These are phyloP conservation scores for Volvox carteri DNA, from an alignment of 163 green algal species.

Conservation along the genomic window DNA sequence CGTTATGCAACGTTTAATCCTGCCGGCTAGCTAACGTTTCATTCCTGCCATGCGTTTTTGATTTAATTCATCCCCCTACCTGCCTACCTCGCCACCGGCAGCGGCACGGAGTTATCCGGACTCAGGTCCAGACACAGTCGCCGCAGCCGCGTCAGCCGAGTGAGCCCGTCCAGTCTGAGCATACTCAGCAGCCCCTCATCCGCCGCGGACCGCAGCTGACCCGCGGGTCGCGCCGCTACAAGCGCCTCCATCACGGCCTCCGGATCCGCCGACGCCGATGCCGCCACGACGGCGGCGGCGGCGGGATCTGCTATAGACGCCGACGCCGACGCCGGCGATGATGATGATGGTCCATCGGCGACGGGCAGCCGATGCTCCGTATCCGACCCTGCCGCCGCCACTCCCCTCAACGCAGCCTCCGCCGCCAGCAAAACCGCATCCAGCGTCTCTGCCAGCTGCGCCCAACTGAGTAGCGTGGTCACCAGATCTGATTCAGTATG, in stretches of 20 bases:
- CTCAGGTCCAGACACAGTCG: conserved; percentile 38
- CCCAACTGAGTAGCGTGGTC: background rate
- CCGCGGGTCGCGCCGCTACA: background rate
- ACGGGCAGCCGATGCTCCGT: too few species aligned
- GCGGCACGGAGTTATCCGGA: background rate
- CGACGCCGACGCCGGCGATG: background rate
- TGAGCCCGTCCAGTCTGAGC: background rate
- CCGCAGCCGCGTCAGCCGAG: conserved; percentile 16
- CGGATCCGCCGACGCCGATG: background rate
- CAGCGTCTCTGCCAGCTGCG: conserved; percentile 9
- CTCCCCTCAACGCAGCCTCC: background rate
- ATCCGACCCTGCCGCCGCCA: background rate
- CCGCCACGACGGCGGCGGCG: background rate
- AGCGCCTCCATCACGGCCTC: conserved; percentile 22
- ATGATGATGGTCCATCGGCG: too few species aligned
- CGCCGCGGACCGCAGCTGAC: background rate
- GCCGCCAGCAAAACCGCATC: background rate
- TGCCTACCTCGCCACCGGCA: conserved; percentile 42
- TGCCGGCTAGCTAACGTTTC: background rate
- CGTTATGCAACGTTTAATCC: background rate
- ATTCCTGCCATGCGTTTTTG: too few species aligned
- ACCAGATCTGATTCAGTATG: background rate
- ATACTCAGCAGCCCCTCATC: conserved; percentile 5
- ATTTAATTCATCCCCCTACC: too few species aligned
- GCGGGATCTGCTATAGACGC: too few species aligned